Conservation (phyloP, 345 rosid genomes). For the Eucalyptus cloeziana region DNA sequence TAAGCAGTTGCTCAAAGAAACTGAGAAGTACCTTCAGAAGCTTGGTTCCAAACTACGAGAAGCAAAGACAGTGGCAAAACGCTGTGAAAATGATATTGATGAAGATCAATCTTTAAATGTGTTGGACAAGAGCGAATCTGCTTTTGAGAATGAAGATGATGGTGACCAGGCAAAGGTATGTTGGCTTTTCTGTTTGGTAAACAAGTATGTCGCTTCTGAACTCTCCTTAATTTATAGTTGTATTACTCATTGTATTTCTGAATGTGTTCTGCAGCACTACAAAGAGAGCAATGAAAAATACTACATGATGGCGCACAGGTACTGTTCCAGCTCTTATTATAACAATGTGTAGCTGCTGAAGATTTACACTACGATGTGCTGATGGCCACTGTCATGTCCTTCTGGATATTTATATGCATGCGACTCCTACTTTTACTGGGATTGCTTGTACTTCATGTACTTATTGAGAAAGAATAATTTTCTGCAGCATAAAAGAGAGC, state of each 20-base stretch:
- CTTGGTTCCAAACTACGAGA: conserved; percentile 78
- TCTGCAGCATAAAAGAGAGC: conserved; percentile 76
- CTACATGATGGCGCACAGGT: conserved; percentile 97
- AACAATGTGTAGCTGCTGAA: background rate
- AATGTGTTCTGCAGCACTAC: conserved; percentile 51
- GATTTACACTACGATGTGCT: background rate
- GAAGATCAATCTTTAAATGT: conserved; percentile 25
- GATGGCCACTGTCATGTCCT: background rate
- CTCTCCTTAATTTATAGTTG: background rate
- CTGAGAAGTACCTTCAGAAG: conserved; percentile 87
- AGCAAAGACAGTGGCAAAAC: conserved; percentile 45
- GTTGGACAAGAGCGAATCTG: conserved; percentile 47
- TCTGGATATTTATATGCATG: background rate
- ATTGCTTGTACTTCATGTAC: background rate
- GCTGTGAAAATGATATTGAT: conserved; percentile 54
- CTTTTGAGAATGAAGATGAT: conserved; percentile 74
- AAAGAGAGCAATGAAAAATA: conserved; percentile 94
- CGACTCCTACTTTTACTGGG: background rate
- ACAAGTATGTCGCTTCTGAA: background rate
- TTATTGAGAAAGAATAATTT: background rate
- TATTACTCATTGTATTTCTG: background rate
- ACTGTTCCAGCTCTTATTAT: background rate
- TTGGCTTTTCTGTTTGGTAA: background rate
- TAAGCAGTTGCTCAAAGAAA: conserved; percentile 77
- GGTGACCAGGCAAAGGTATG: conserved; percentile 86